Conservation (phyloP, 352 stramenopile genomes). For the Phytopythium kandeliae region DNA sequence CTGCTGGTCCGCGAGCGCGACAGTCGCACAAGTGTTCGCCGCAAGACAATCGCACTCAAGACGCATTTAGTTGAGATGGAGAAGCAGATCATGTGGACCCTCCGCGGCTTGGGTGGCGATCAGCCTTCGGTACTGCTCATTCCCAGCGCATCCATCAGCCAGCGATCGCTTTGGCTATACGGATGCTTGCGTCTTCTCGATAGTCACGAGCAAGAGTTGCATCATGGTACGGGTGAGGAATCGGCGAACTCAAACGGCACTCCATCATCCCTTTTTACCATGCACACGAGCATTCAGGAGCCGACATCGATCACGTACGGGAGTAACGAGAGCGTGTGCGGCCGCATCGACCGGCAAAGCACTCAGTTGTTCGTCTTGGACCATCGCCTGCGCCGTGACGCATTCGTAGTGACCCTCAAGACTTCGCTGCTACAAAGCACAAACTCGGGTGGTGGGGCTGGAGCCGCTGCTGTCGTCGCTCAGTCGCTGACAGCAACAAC, state of each 20-base stretch:
- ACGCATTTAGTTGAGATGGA: conserved; percentile 35
- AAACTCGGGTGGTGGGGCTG: conserved; percentile 22
- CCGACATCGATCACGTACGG: conserved; percentile 16
- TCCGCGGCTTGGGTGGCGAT: conserved; percentile 19
- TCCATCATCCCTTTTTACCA: conserved; percentile 19
- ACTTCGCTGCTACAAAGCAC: conserved; percentile 37
- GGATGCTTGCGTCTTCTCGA: conserved; percentile 26
- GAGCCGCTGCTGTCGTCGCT: conserved; percentile 22
- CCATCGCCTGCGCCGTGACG: conserved; percentile 7
- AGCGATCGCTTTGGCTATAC: conserved; percentile 30
- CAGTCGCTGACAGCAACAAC: conserved; percentile 11
- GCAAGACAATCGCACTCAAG: conserved; percentile 22
- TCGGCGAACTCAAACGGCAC: not conserved
- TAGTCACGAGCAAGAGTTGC: conserved; percentile 14
- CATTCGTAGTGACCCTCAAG: conserved; percentile 34
- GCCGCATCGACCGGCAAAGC: conserved; percentile 35
- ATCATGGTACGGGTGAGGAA: not conserved
- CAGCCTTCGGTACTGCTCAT: conserved; percentile 31
- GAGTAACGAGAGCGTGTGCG: conserved; percentile 17
- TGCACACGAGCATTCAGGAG: conserved; percentile 40
- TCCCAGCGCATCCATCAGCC: conserved; percentile 31
- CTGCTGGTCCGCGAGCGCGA: conserved; percentile 31
- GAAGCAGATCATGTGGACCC: conserved; percentile 41
- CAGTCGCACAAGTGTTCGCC: conserved; percentile 16
- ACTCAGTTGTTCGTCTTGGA: conserved; percentile 34